phyloP scores from a whole-genome alignment of 805 yeast genomes.

The Zygosaccharomyces lentus region DNA sequence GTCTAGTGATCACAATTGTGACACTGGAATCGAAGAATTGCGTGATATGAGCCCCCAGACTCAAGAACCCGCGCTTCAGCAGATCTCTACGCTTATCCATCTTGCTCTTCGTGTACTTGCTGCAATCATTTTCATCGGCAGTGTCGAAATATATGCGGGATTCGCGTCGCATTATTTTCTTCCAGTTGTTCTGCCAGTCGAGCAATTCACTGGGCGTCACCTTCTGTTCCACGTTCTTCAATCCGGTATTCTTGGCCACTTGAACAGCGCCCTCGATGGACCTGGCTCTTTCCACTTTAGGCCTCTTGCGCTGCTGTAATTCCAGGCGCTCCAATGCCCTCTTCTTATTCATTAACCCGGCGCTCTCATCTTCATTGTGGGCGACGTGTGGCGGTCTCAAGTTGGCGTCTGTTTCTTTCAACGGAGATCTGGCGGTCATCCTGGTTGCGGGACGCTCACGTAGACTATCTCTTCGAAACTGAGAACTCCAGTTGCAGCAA shows the following conservation, averaged over 20 bases:
- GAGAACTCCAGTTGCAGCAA: not conserved
- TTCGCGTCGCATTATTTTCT: slow-evolving; percentile 49
- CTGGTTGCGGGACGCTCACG: slow-evolving; percentile 6
- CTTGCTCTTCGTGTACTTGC: slow-evolving; percentile 19
- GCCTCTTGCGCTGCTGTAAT: slow-evolving; percentile 20
- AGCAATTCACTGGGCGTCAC: slow-evolving; percentile 39
- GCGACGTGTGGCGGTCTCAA: slow-evolving; percentile 14
- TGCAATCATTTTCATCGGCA: slow-evolving; percentile 33
- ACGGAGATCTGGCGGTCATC: slow-evolving; percentile 26
- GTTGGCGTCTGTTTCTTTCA: slow-evolving; percentile 34
- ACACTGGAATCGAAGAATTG: slow-evolving; percentile 56
- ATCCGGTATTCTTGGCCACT: slow-evolving; percentile 19
- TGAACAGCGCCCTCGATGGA: slow-evolving; percentile 37
- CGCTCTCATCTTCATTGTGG: not conserved
- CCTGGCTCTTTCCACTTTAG: slow-evolving; percentile 28
- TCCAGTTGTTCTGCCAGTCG: slow-evolving; percentile 66
- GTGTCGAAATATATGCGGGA: slow-evolving; percentile 60
- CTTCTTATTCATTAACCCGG: slow-evolving; percentile 18
- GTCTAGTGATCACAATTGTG: slow-evolving; percentile 74
- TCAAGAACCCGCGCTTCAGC: slow-evolving; percentile 32
- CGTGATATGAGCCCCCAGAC: slow-evolving; percentile 53
- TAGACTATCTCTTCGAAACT: not conserved
- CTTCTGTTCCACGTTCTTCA: slow-evolving; percentile 21
- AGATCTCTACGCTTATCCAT: slow-evolving; percentile 30
- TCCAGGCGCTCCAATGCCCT: slow-evolving; percentile 27